Evolutionary conservation across 129 eudicot species (phyloP).

Genomic region (Daucus carota): DH1_v3.0 NC_030383.2:10197001-10197500

Average conservation of each 20-base stretch:
- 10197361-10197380: background rate
- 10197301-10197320: conserved; percentile 81
- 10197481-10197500: background rate
- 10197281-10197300: conserved; percentile 79
- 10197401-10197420: background rate
- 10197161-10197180: background rate
- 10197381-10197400: background rate
- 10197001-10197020: conserved; percentile 89
- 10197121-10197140: background rate
- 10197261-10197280: conserved; percentile 52
- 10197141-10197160: background rate
- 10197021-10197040: conserved; percentile 96
- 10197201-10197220: conserved; percentile 64
- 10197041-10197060: conserved; percentile 91
- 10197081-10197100: background rate
- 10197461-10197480: background rate
- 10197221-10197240: conserved; percentile 50
- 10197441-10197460: background rate
- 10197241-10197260: conserved; percentile 45
- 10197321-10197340: conserved; percentile 48
- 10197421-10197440: background rate
- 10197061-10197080: conserved; percentile 77
- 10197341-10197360: background rate
- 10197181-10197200: conserved; percentile 26
- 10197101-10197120: background rate